phyloP scores from a whole-genome alignment of 345 rosid species.

The Gossypium bickii region DNA sequence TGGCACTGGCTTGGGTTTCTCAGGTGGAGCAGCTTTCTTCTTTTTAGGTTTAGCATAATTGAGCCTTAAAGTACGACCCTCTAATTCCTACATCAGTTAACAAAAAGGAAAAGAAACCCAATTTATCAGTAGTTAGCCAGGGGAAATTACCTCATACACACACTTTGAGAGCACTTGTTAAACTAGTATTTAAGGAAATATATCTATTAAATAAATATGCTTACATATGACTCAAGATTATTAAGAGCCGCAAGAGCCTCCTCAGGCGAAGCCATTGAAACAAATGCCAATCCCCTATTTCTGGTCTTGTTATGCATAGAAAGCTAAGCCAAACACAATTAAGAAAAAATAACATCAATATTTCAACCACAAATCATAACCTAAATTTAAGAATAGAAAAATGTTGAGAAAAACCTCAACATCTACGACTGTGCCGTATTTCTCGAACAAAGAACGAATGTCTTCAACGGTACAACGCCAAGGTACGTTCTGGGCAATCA shows the following conservation, averaged over 20 bases:
- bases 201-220: constrained; percentile 1
- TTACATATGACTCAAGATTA: constrained; percentile 57
- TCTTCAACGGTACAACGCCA: constrained; percentile 72
- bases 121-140: not conserved
- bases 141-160: not conserved
- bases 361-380: constrained; percentile 1
- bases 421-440: constrained; percentile 61
- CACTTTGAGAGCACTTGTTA: not conserved
- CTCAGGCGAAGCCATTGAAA: constrained; percentile 69
- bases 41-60: constrained; percentile 52
- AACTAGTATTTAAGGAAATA: not conserved
- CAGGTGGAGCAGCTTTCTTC: constrained; percentile 46
- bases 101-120: not conserved
- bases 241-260: constrained; percentile 60
- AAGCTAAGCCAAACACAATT: constrained; percentile 41
- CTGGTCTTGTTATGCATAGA: constrained; percentile 66
- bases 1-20: constrained; percentile 31
- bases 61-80: constrained; percentile 58
- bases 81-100: constrained; percentile 45
- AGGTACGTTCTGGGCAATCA: constrained; percentile 73
- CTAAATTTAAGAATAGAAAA: not conserved
- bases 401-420: constrained; percentile 45
- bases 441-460: constrained; percentile 70
- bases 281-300: constrained; percentile 77
- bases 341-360: not conserved